These are phyloP conservation scores for Cyclostephanos invisitatus DNA, from an alignment of 108 stramenopile species.

Conservation along the genomic window DNA sequence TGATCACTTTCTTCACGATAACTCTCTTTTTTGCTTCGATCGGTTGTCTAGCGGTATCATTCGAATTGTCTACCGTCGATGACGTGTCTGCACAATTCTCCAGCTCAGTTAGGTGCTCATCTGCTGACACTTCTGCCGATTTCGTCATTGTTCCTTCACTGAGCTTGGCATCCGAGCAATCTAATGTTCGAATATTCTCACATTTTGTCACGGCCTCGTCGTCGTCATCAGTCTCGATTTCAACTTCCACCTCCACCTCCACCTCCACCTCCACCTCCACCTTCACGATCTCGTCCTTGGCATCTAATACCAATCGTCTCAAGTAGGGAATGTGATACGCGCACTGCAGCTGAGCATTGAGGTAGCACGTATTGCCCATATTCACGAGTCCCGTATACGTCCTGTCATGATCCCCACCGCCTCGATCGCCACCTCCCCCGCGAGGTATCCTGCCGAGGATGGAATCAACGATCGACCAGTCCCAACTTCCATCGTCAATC, in stretches of 20 bases:
- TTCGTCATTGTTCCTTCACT: background rate
- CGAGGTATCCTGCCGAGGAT: slow-evolving; percentile 34
- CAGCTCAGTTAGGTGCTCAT: background rate
- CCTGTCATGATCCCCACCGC: background rate
- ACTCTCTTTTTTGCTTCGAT: slow-evolving; percentile 8
- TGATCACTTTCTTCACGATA: slow-evolving; percentile 16
- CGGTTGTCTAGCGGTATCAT: background rate
- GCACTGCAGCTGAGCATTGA: slow-evolving; percentile 83
- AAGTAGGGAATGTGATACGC: slow-evolving; percentile 81
- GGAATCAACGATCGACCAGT: slow-evolving; percentile 5
- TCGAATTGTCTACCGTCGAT: background rate
- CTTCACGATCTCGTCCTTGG: slow-evolving; percentile 30
- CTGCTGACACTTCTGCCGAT: background rate
- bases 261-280: slow-evolving; percentile 29
- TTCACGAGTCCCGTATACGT: slow-evolving; percentile 60
- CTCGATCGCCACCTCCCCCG: slow-evolving; percentile 23
- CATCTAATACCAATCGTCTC: slow-evolving; percentile 48
- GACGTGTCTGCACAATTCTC: background rate
- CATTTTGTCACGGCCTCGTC: background rate
- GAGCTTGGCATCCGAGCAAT: slow-evolving; percentile 8
- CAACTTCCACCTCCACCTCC: slow-evolving; percentile 41
- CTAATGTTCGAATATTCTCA: background rate
- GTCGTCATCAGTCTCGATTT: slow-evolving; percentile 21
- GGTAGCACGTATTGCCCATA: slow-evolving; percentile 84
- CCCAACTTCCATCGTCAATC: slow-evolving; percentile 1